These are phyloP conservation scores for Coemansia umbellata DNA, from an alignment of 192 early-diverging fungal species.

Conservation along the genomic window DNA sequence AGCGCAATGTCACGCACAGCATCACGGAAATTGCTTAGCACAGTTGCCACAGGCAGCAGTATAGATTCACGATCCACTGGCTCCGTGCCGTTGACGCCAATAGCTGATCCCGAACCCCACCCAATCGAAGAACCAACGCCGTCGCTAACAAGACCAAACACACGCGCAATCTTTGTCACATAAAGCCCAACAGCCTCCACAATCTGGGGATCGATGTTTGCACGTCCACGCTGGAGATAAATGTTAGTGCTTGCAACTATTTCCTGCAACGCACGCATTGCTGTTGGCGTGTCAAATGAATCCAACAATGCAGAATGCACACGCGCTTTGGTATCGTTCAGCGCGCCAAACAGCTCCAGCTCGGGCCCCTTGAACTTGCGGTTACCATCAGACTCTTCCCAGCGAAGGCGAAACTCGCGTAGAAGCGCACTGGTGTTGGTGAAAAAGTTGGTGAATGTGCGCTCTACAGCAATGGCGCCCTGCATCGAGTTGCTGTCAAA, in stretches of 20 bases:
- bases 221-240: conserved; percentile 65
- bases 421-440: conserved; percentile 73
- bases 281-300: conserved; percentile 84
- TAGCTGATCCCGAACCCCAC: conserved; percentile 47
- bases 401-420: conserved; percentile 56
- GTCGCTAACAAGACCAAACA: conserved; percentile 72
- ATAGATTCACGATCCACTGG: conserved; percentile 53
- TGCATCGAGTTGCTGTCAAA: conserved; percentile 72
- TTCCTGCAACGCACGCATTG: conserved; percentile 75
- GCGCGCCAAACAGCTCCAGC: conserved; percentile 60
- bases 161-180: conserved; percentile 74
- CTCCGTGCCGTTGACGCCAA: conserved; percentile 17
- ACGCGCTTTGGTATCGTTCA: conserved; percentile 62
- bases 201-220: conserved; percentile 63
- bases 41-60: conserved; percentile 74
- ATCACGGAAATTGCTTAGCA: conserved; percentile 86
- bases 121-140: conserved; percentile 68
- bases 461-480: conserved; percentile 76
- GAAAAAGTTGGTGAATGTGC: conserved; percentile 87
- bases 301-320: conserved; percentile 89
- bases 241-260: conserved; percentile 76
- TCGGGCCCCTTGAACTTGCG: conserved; percentile 73
- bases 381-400: conserved; percentile 57
- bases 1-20: conserved; percentile 73
- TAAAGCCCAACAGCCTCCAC: conserved; percentile 77